phyloP scores from a whole-genome alignment of 2,329 filamentous ascomycete species.

The Alternaria alternata region DNA sequence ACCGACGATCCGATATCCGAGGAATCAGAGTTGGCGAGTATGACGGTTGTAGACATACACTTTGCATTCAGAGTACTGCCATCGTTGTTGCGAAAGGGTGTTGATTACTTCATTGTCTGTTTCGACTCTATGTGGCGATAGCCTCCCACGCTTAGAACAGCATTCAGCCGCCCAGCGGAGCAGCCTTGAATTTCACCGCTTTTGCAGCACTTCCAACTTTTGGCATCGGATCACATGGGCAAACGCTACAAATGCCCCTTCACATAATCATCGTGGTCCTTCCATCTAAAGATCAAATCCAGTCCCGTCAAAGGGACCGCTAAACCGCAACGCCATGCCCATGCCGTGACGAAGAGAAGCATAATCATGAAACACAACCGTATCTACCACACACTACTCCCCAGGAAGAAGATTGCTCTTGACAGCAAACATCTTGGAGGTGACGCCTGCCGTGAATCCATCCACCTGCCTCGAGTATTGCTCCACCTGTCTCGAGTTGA shows the following conservation, averaged over 20 bases:
- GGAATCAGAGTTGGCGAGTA: neutral
- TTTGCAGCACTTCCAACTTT: conserved; percentile 19
- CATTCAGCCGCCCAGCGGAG: conserved; percentile 18
- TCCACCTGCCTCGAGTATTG: conserved; percentile 98
- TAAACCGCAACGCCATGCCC: conserved; percentile 50
- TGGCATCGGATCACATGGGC: conserved; percentile 8
- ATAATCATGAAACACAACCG: conserved; percentile 40
- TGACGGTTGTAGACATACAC: conserved; percentile 5
- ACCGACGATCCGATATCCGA: conserved; percentile 10
- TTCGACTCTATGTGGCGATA: conserved; percentile 32
- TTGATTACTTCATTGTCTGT: conserved; percentile 39
- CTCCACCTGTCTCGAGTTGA: conserved; percentile 95
- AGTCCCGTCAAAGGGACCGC: conserved; percentile 32
- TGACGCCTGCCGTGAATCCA: conserved; percentile 90
- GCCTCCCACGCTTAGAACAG: conserved; percentile 25
- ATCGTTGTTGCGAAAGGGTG: conserved; percentile 20
- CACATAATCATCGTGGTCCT: conserved; percentile 15
- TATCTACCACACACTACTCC: conserved; percentile 48
- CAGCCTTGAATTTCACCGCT: conserved; percentile 12
- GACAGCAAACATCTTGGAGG: conserved; percentile 97
- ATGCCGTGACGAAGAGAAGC: conserved; percentile 49
- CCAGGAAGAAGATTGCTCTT: conserved; percentile 72
- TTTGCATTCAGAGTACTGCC: conserved; percentile 6
- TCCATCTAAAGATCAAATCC: conserved; percentile 29
- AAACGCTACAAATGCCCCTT: conserved; percentile 11